These are phyloP conservation scores for Tolypocladium amazonense DNA, from an alignment of 2,329 filamentous ascomycete species.

Conservation along the genomic window DNA sequence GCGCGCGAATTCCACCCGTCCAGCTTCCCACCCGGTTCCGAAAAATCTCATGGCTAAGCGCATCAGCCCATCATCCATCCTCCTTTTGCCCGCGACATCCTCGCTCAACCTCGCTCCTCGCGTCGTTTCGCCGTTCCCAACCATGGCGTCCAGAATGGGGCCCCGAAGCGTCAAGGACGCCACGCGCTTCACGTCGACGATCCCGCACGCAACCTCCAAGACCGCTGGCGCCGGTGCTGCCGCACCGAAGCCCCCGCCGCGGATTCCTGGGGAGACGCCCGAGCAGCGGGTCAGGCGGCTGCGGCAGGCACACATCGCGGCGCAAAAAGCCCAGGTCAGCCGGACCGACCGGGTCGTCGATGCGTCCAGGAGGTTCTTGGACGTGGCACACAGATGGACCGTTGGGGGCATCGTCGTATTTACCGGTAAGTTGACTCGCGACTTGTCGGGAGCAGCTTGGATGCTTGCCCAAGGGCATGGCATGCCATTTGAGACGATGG, in stretches of 20 bases:
- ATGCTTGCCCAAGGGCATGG: background rate
- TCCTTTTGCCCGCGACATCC: background rate
- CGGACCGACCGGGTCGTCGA: constrained; percentile 39
- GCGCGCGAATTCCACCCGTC: constrained; percentile 15
- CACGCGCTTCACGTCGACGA: constrained; percentile 53
- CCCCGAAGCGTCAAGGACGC: constrained; percentile 68
- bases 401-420: constrained; percentile 44
- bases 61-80: background rate
- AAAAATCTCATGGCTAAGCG: constrained; percentile 25
- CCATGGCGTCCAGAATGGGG: constrained; percentile 32
- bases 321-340: constrained; percentile 47
- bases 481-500: background rate
- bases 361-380: constrained; percentile 37
- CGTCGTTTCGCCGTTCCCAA: constrained; percentile 4
- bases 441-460: background rate
- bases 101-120: background rate
- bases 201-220: constrained; percentile 57
- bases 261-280: constrained; percentile 45
- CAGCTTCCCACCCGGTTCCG: constrained; percentile 5
- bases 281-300: constrained; percentile 60
- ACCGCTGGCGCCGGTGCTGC: constrained; percentile 23
- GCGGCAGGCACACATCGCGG: constrained; percentile 56
- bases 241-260: constrained; percentile 15
- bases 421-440: constrained; percentile 33
- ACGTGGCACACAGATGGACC: constrained; percentile 45